Conservation (phyloP, 257 asterid genomes). For the Cynanchum wilfordii region DNA sequence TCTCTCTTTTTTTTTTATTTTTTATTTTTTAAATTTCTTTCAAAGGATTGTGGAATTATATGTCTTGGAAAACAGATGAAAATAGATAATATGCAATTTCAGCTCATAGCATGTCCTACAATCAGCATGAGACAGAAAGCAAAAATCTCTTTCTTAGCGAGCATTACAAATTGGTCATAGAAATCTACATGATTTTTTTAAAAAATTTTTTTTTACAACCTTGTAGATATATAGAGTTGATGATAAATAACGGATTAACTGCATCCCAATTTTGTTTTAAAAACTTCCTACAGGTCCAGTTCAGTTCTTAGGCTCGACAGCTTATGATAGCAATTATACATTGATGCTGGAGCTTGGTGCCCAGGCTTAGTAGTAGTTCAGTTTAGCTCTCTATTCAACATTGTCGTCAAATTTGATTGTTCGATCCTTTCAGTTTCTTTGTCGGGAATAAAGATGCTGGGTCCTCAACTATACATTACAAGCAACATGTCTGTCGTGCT, state of each 20-base stretch:
- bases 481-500: neutral
- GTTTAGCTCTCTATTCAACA: no score
- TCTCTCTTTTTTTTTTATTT: neutral
- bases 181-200: neutral
- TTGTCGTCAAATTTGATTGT: neutral
- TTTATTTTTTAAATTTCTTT: neutral
- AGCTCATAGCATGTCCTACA: neutral
- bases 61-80: neutral
- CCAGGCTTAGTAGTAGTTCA: slow-evolving; percentile 20
- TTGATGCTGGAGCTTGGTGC: slow-evolving; percentile 71
- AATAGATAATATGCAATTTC: neutral
- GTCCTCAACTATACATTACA: no score
- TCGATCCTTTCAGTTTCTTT: neutral
- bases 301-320: slow-evolving; percentile 68
- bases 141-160: neutral
- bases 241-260: neutral
- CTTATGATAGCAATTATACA: slow-evolving; percentile 58
- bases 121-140: no score
- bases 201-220: neutral
- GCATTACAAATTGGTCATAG: neutral
- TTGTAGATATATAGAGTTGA: neutral
- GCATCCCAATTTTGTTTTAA: neutral
- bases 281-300: slow-evolving; percentile 56
- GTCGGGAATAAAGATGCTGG: neutral
- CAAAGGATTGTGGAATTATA: neutral